Base-by-base conservation (phyloP, 2,329 filamentous ascomycete species). In the Microdochium nivale region DNA sequence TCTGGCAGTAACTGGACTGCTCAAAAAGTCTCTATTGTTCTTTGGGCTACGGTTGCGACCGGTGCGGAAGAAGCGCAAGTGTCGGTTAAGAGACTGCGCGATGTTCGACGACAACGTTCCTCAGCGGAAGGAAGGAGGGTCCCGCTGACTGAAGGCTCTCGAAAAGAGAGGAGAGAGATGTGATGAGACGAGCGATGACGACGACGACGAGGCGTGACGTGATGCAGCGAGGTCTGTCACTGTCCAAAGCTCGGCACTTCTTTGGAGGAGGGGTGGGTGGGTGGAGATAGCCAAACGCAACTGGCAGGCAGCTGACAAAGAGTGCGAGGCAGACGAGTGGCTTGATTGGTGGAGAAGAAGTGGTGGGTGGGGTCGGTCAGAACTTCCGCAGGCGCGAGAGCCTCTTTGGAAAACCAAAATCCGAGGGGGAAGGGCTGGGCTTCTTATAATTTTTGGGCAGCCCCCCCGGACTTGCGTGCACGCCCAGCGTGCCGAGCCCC, bases 401-500 rank as follows among this genome's bases (percentile, higher is more conserved):
- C 40, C 40, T 44, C 65, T 65, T 64, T 70, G 67, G 64, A 71
- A 74, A 72, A 67, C 67, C 65, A 66, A 62, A 71, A 69, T 71
- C 68, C 72, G 77, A 76, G 25, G 69, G 77, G 77, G 75, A 74
- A 70, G 70, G 66, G 66, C 66, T 19, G 40, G 63, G 65, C 69
- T 77, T 70, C 70, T 79, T 80, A 80, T 80, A 80, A 73, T 78
- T 78, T 75, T 77, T 59, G 10, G 53, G 58, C 56, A 35, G 57
- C 55, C 54, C 55, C 58, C 56, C 54, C 56, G 59, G 58, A 54
- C 60, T 55, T 56, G 57, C 53, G 55, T 58, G 53, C 52, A 58
- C 60, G 58, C 52, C 57, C 55, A 57, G 16, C 19, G 40, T 44
- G 21, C 40, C 40, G 40, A 44, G 40, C 40, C 40, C 40, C 40